Evolutionary conservation across 2,329 filamentous ascomycete species (phyloP), one percentile per base, ranked within the genome.

Genomic region (Parastagonospora avenae): DNA sequence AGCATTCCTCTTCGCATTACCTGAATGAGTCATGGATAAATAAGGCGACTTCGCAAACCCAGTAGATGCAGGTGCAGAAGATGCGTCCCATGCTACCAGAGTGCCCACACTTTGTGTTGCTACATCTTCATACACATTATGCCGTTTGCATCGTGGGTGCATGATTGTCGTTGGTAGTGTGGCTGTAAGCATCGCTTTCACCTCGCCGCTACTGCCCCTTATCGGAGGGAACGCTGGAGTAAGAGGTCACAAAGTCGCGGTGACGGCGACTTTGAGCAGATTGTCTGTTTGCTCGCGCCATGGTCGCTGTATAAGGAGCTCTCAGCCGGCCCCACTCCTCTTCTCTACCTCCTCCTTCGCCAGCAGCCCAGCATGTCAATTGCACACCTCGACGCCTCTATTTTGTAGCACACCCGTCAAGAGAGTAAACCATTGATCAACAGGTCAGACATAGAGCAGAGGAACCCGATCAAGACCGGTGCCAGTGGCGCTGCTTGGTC

Each of bases 401-500:
- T n/a, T 10, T 24, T 2, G 2, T 8, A 10, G 30, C 30, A 10
- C 30, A 11, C 11, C 2, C 35, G 4, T n/a, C 35, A 37, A 15
- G 4, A 10, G 9, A 37, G 8, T 11, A n/a, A n/a, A 4, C 3
- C 35, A 37, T n/a, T 9, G 11, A 42, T 42, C 6, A 42, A 42
- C 10, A 42, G 30, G 24, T 14, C 24, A 12, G 27, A 42, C n/a
- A 30, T 9, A 9, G 27, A 11, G 12, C 24, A n/a, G 19, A 4
- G 8, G 9, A 49, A 46, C 19, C 10, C 12, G 19, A 46, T 54
- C n/a, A 35, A 47, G 42, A 52, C 48, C 4, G 50, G 46, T 33
- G 50, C 57, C 15, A 59, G 52, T 24, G 52, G 55, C 46, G 50
- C 51, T 31, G 50, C 48, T 11, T 67, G 63, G 59, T 53, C 60